Evolutionary conservation across 1,139 yeast species (phyloP).

Genomic region (Lodderomyces oxycetoniae): DNA sequence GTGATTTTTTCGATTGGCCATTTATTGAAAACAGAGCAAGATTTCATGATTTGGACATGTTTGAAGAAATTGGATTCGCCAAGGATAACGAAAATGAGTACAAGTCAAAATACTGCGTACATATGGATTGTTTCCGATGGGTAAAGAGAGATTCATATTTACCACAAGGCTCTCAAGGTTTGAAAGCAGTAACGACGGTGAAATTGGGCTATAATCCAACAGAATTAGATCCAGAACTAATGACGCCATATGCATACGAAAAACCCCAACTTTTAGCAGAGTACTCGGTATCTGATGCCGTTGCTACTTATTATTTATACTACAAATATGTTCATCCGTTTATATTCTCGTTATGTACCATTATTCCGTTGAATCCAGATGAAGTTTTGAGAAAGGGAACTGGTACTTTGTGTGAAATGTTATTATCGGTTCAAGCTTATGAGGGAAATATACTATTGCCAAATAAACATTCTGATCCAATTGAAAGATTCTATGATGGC

Average conservation of each 20-base stretch:
- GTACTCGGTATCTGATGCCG: slow-evolving; percentile 98
- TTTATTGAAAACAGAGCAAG: slow-evolving; percentile 86
- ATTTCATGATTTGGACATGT: slow-evolving; percentile 82
- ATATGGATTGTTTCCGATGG: slow-evolving; percentile 98
- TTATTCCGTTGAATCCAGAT: slow-evolving; percentile 94
- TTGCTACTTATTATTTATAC: slow-evolving; percentile 93
- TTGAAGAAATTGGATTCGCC: slow-evolving; percentile 90
- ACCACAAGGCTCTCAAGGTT: slow-evolving; percentile 98
- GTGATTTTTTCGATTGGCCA: slow-evolving; percentile 99
- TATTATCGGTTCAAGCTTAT: slow-evolving; percentile 94
- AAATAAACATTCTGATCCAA: slow-evolving; percentile 87
- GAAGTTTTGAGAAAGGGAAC: slow-evolving; percentile 96
- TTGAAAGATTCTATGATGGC: slow-evolving; percentile 90
- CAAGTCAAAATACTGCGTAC: slow-evolving; percentile 87
- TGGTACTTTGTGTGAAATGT: slow-evolving; percentile 97
- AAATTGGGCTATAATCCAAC: slow-evolving; percentile 95
- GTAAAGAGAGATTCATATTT: slow-evolving; percentile 97
- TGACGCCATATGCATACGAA: slow-evolving; percentile 96
- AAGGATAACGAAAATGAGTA: slow-evolving; percentile 88
- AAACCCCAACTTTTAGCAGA: slow-evolving; percentile 90
- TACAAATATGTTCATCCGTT: slow-evolving; percentile 98
- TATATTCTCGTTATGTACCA: slow-evolving; percentile 90
- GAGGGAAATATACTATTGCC: slow-evolving; percentile 74
- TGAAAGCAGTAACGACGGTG: slow-evolving; percentile 95
- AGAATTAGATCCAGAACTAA: slow-evolving; percentile 93